Evolutionary conservation across 2,329 filamentous ascomycete genomes (phyloP).

Genomic region (Geosmithia putterillii): DNA sequence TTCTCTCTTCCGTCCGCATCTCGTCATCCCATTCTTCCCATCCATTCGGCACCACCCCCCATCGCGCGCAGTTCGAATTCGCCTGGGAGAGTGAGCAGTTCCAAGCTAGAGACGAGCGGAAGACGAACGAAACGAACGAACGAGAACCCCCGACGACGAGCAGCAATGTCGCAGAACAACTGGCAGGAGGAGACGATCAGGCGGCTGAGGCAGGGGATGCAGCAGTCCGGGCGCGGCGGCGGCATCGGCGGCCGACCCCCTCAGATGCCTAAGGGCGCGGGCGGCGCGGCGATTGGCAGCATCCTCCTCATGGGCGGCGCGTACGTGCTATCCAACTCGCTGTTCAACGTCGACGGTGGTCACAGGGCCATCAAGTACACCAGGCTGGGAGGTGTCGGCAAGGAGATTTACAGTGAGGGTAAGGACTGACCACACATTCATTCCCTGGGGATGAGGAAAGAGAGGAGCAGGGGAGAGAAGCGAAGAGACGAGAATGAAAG

Average conservation of each 20-base stretch:
- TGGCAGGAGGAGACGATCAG: constrained; percentile 38
- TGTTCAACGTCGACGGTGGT: constrained; percentile 88
- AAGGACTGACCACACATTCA: constrained; percentile 8
- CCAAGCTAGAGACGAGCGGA: not conserved
- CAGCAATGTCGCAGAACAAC: constrained; percentile 13
- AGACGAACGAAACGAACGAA: not conserved
- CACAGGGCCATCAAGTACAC: constrained; percentile 98
- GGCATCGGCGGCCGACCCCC: constrained; percentile 30
- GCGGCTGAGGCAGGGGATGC: constrained; percentile 35
- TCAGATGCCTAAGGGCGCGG: constrained; percentile 24
- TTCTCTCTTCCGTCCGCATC: not conserved
- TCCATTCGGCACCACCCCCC: not conserved
- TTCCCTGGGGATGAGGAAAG: not conserved
- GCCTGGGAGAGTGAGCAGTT: not conserved
- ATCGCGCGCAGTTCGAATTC: not conserved
- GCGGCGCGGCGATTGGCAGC: constrained; percentile 26
- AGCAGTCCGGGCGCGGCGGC: constrained; percentile 24
- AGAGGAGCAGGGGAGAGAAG: not conserved
- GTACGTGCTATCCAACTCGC: constrained; percentile 43
- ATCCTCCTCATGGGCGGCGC: constrained; percentile 34
- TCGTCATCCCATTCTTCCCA: not conserved
- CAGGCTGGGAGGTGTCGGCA: constrained; percentile 80
- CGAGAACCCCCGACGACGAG: not conserved
- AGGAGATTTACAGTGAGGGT: constrained; percentile 96
- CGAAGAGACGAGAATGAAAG: constrained; percentile 1